Base-by-base conservation (phyloP, 2,329 filamentous ascomycete species). In the Phyllosticta citriasiana region DNA sequence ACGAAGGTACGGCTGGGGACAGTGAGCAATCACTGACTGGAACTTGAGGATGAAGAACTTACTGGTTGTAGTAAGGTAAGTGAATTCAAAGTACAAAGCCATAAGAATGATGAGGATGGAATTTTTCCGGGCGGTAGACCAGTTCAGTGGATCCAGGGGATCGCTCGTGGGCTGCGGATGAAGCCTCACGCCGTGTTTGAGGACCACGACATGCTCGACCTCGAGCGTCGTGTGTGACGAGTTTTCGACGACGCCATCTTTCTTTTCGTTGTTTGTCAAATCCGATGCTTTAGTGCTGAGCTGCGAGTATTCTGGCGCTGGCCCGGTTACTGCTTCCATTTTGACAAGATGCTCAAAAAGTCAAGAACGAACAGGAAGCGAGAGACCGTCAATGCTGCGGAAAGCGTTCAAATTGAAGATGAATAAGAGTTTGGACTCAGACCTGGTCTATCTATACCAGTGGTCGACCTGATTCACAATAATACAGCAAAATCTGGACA, bases 71-170 rank as follows among this genome's bases (percentile, higher is more conserved):
- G 81, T 83, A 63, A 83, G 75, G 70, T 83, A 84, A 16, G 82
- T 83, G 71, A 84, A 82, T 64, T 84, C 71, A 66, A 83, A 84
- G 65, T 83, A 82, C 77, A 80, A 74, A 35, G 77, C 70, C 79
- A 82, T 82, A 16, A 82, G 78, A 62, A 83, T 80, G 2, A 72
- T 73, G 2, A 83, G 70, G 53, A 81, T 78, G 1, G 65, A 67
- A 67, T 81, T 74, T 65, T 74, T 75, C 71, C 70, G 72, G 57
- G 62, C 60, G 33, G 57, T 68, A 1, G 69, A 69, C 73, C 73
- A 75, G 54, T 75, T 75, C 55, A 75, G 62, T 8, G 73, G 73
- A 61, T 75, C 73, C 4, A 67, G 68, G 26, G 33, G 58, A 63
- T 73, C 69, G 1, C 64, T 66, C 2, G 72, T 72, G 7, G 72